Base-by-base conservation (phyloP, 2,329 filamentous ascomycete genomes). In the Exophiala sideris region DNA sequence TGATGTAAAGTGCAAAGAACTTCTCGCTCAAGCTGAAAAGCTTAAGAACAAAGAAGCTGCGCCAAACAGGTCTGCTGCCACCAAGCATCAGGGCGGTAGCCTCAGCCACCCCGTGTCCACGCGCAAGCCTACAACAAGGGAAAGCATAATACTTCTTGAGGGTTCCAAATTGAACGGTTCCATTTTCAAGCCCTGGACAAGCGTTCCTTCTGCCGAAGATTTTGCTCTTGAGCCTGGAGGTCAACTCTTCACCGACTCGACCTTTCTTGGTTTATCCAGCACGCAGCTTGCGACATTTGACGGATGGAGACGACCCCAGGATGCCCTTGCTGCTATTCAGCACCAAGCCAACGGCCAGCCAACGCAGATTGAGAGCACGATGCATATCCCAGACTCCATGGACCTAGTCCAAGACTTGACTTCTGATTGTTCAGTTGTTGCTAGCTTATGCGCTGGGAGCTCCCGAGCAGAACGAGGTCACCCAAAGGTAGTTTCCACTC, bases 361-460 rank as follows among this genome's bases (percentile, higher is more conserved):
- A 32, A 35, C 48, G 45, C 29, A 58, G n/a, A 49, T 47, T 18
- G 67, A 67, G 2, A 78, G 77, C 11, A 73, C 81, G 9, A 88
- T 89, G 83, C 70, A 73, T 44, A 75, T 79, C 12, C 71, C 73
- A 5, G 72, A 77, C 7, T 47, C 48, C 9, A 84, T 88, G 57
- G 92, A 99, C 70, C 80, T 99, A 6, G 91, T 96, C 2, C 94
- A 99, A 71, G 94, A 99, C 70, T 85, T 95, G 55, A 91, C 92
- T 4, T 95, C 92, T 0, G 94, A 99, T 69, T 99, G 94, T 68
- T 97, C 94, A 1, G 92, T 99, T 3, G 92, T 99, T 24, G 94
- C 94, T 12, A 96, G 94, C 68, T 79, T 99, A 5, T 96, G 91
- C 67, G 91, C 91, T 21, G 86, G 83, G 20, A 85, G 87, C 56